Evolutionary conservation across 257 asterid species (phyloP), one percentile per base, ranked within the genome.

Genomic region (Gardenia jasminoides): DNA sequence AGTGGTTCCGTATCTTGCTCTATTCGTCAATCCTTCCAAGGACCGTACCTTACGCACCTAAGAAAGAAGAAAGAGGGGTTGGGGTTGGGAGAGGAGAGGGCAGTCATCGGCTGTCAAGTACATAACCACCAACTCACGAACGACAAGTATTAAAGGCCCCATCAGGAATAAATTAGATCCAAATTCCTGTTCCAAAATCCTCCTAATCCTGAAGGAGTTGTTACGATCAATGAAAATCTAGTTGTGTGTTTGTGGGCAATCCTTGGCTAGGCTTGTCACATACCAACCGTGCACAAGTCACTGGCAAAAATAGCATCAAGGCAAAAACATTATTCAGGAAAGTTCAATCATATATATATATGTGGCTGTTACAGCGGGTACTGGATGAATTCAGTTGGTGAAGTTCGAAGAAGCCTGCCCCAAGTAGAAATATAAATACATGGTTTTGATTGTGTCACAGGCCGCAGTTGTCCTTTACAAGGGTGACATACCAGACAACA

Each of bases 401-500:
- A n/a, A 36, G 39, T 36, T 36, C 3, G 39, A 36, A 36, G 39
- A 36, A 36, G 39, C 39, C 39, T 36, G 39, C 39, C 39, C 1
- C 39, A 36, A 36, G 3, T 36, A 36, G 41, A 36, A 36, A 36
- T 24, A 11, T 10, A 28, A 28, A 28, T 43, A 44, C 11, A 28
- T 64, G 33, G 67, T 64, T 28, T 62, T 64, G 39, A 28, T 72
- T 16, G 67, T 67, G 73, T 82, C 76, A 76, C 70, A 17, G 64
- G 78, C 54, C 20, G 43, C 70, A 70, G 69, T 24, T 86, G 93
- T 88, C 90, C 56, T 69, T 46, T 67, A 43, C 50, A 6, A 82
- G 92, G 96, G 85, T 95, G 41, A 82, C 62, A 54, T 30, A 65
- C 76, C 59, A 81, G 88, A 86, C 87, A 87, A 81, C 85, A 64